Evolutionary conservation across 1,139 yeast species (phyloP), one percentile per base, ranked within the genome.

Genomic region (Hyphopichia pseudoburtonii): DNA sequence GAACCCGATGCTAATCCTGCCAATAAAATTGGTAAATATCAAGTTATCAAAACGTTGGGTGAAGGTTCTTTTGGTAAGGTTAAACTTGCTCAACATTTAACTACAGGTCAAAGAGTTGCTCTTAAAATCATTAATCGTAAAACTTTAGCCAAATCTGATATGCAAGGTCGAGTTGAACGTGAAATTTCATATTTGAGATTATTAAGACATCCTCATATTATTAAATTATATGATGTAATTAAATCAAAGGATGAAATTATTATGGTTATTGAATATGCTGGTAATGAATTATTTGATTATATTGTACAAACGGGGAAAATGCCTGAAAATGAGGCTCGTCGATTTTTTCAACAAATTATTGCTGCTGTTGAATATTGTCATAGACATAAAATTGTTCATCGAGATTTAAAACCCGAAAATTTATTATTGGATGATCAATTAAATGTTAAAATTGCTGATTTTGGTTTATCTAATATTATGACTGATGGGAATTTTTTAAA

Each of bases 61-160:
- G 97, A 92, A 60, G 98, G 98, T 17, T 90, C 97, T 1, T 92
- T 92, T 57, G 98, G 98, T 52, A 92, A 92, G 59, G 98, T 92
- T 50, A 92, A 92, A 58, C 72, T 92, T 53, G 98, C 98, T 1
- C 90, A 88, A 57, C 97, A 92, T 60, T 70, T 86, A 51, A 84
- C 86, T 11, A 92, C 97, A 2, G 96, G 96, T 25, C 96, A 92
- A 54, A 76, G 84, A 48, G 98, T 92, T 16, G 98, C 98, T 3
- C 73, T 92, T 46, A 92, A 92, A 63, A 92, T 92, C 61, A 92
- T 92, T 67, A 89, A 92, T 62, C 73, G 96, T 46, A 90, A 89
- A 64, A 89, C 97, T 0, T 72, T 92, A 56, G 96, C 97, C 38
- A 92, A 92, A 58, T 80, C 90, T 6, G 98, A 92, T 62, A 92